These are phyloP conservation scores for Agrocybe chaxingu DNA, from an alignment of 768 basidiomycete species.

Conservation along the genomic window DNA sequence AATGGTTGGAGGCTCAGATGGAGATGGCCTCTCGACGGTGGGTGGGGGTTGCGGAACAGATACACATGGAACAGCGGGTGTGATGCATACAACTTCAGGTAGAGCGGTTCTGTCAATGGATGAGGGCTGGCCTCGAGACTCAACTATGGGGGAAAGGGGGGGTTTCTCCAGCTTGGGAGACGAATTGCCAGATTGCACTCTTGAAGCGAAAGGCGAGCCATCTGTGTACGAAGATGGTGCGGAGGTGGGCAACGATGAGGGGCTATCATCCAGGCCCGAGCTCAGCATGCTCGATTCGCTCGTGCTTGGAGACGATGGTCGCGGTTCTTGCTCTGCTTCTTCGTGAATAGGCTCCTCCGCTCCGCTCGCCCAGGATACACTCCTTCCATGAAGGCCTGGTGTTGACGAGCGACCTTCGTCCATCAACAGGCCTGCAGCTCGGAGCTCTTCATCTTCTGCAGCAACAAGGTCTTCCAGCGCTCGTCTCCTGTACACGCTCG, in stretches of 20 bases:
- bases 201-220: conserved; percentile 8
- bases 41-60: too few species aligned
- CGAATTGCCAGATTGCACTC: not conserved
- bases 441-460: conserved; percentile 21
- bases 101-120: too few species aligned
- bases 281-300: conserved; percentile 17
- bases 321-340: conserved; percentile 8
- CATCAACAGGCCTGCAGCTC: conserved; percentile 28
- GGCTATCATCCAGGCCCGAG: conserved; percentile 5
- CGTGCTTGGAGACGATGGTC: conserved; percentile 19
- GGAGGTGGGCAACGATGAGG: conserved; percentile 12
- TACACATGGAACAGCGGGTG: too few species aligned
- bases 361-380: conserved; percentile 17
- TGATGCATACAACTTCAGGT: too few species aligned
- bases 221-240: conserved; percentile 15
- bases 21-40: too few species aligned
- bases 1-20: too few species aligned
- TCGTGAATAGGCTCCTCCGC: conserved; percentile 7
- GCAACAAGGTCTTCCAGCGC: conserved; percentile 21
- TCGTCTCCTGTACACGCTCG: conserved; percentile 23
- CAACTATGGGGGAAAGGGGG: conserved; percentile 5
- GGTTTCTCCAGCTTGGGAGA: not conserved
- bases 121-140: too few species aligned
- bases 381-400: conserved; percentile 10
- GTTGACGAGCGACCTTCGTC: conserved; percentile 20